Base-by-base conservation (phyloP, 768 basidiomycete species). In the Kwoniella sp. region DNA sequence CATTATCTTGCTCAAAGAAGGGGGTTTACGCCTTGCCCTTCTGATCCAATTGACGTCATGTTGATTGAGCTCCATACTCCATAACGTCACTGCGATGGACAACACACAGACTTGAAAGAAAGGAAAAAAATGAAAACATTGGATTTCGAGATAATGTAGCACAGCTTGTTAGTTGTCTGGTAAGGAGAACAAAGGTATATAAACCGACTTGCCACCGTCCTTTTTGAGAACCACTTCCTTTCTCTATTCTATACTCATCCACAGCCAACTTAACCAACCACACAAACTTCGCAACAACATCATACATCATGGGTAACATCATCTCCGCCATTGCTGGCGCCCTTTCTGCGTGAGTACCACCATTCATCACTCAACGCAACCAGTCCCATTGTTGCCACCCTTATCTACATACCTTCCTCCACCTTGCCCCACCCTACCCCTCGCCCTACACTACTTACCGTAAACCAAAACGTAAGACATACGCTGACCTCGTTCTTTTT, bases 251-350 rank as follows among this genome's bases (percentile, higher is more conserved):
- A 25, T 47, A 17, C 8, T 48, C 48, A 58, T 45, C 38, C 34
- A 45, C 54, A 67, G 45, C 50, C 56, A 48, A 28, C 45, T n/a
- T 23, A 59, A 31, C 48, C 34, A 51, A 48, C 37, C 9, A 50
- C 41, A 11, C 13, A 13, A 57, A 58, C 28, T 29, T n/a, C 62
- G 65, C 23, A 61, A 41, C 41, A 11, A 45, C 41, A 45, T 17
- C 34, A 5, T 52, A 9, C 53, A 63, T 25, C 61, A 72, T 72
- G 70, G 73, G 73, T 62, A 74, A 72, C 64, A 70, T 74, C 55
- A 68, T 74, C 58, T 66, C 63, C 29, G 73, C 73, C 38, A 74
- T 74, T 45, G 41, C 66, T n/a, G 29, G 37, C 15, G 72, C 48
- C 15, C 34, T 64, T 22, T 48, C 47, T 41, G 28, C 55, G 37